Conservation (phyloP, 2,329 filamentous ascomycete species). For the Fusarium duplospermum region DNA sequence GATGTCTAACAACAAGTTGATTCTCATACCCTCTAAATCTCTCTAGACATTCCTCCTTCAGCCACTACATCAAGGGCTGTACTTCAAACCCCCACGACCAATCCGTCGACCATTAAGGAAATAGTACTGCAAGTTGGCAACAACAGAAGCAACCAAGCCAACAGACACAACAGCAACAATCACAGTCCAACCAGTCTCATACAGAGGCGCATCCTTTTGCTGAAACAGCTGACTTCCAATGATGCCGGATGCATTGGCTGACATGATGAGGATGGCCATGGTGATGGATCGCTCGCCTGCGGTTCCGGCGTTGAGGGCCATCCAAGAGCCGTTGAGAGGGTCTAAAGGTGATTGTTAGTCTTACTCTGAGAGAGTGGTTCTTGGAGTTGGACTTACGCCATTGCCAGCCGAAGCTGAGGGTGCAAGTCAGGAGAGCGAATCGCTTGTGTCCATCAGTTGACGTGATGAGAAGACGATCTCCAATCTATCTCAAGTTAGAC, state of each 20-base stretch:
- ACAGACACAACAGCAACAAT: slow-evolving; percentile 42
- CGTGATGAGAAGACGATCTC: slow-evolving; percentile 32
- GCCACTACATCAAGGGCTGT: slow-evolving; percentile 18
- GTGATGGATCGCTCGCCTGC: slow-evolving; percentile 48
- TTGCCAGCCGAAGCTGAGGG: slow-evolving; percentile 27
- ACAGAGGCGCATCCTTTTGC: slow-evolving; percentile 45
- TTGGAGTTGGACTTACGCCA: slow-evolving; percentile 27
- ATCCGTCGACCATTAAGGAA: slow-evolving; percentile 52
- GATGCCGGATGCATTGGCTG: slow-evolving; percentile 47
- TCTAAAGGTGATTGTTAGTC: slow-evolving; percentile 12
- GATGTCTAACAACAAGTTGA: not conserved
- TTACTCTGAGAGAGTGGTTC: accelerated
- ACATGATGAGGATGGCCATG: slow-evolving; percentile 50
- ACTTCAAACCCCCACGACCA: slow-evolving; percentile 22
- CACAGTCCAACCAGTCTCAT: slow-evolving; percentile 44
- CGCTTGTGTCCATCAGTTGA: slow-evolving; percentile 26
- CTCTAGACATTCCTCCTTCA: not conserved
- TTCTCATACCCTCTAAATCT: not conserved
- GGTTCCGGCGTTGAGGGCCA: slow-evolving; percentile 44
- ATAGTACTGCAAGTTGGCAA: slow-evolving; percentile 47
- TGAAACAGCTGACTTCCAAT: slow-evolving; percentile 48
- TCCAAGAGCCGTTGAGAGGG: slow-evolving; percentile 47
- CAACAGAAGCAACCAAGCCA: slow-evolving; percentile 32
- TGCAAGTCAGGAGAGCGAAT: slow-evolving; percentile 28
- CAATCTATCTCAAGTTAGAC: slow-evolving; percentile 19